Percentiles rank a stretch among this genome's conserved stretches.
These are phyloP conservation scores for Phaeosphaeriaceae sp. DNA, from an alignment of 2,329 filamentous ascomycete species.

Conservation along the genomic window DNA sequence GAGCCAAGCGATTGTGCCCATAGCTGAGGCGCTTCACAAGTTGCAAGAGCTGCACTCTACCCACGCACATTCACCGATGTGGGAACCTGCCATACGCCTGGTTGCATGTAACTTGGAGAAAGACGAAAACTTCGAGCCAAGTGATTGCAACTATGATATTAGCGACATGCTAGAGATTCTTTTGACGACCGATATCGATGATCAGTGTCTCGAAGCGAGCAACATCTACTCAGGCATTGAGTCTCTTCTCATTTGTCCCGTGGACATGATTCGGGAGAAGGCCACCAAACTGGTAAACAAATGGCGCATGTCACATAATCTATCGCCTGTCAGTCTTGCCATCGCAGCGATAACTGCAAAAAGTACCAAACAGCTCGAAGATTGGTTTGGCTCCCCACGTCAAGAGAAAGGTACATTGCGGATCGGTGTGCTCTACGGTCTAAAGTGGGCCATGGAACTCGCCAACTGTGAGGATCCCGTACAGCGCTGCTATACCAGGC, in stretches of 20 bases:
- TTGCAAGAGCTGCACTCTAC: neutral
- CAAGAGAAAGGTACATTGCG: too few relatives aligned
- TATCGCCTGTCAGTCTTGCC: neutral
- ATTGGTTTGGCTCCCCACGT: too few relatives aligned
- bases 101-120: too few relatives aligned
- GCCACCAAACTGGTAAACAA: neutral
- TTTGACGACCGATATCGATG: neutral
- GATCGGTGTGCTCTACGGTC: neutral
- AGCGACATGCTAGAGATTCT: neutral
- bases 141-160: neutral
- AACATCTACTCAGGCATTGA: neutral
- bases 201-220: neutral
- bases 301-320: neutral
- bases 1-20: neutral
- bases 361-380: neutral
- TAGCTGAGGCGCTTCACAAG: neutral
- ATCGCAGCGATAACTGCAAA: neutral
- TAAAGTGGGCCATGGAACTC: neutral
- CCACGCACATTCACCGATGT: neutral
- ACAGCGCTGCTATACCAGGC: neutral
- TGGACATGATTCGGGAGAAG: neutral
- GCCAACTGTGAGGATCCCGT: neutral
- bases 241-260: neutral
- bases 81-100: neutral
- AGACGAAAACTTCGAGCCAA: too few relatives aligned